These are phyloP conservation scores for Clavispora phyllophila DNA, from an alignment of 805 yeast genomes.

Conservation along the genomic window DNA sequence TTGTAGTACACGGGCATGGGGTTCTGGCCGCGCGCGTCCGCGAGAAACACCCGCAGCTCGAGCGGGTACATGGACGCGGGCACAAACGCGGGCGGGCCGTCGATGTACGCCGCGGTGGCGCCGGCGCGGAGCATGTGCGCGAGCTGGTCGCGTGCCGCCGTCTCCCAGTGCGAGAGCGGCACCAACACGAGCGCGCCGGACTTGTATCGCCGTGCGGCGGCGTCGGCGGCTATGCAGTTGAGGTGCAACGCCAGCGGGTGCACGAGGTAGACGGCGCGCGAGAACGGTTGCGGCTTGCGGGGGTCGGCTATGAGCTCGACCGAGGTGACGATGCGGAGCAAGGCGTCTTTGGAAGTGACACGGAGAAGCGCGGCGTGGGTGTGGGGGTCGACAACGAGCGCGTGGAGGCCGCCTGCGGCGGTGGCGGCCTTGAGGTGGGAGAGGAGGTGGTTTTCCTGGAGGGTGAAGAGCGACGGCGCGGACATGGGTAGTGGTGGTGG, in stretches of 20 bases:
- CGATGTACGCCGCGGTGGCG: slow-evolving; percentile 27
- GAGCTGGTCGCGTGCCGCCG: slow-evolving; percentile 9
- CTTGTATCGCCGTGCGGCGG: slow-evolving; percentile 65
- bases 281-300: slow-evolving; percentile 55
- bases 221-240: slow-evolving; percentile 75
- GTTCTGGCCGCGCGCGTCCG: slow-evolving; percentile 45
- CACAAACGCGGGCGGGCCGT: slow-evolving; percentile 26
- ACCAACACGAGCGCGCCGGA: slow-evolving; percentile 69
- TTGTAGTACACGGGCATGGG: slow-evolving; percentile 74
- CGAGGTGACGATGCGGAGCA: slow-evolving; percentile 54
- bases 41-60: slow-evolving; percentile 68
- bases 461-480: slow-evolving; percentile 11
- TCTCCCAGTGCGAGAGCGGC: slow-evolving; percentile 41
- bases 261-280: slow-evolving; percentile 77
- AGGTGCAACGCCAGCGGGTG: slow-evolving; percentile 65
- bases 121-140: slow-evolving; percentile 16
- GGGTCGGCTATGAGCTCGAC: slow-evolving; percentile 59
- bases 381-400: slow-evolving; percentile 51
- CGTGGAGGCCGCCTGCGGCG: slow-evolving; percentile 27
- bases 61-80: slow-evolving; percentile 49
- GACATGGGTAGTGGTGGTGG: no score
- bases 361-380: slow-evolving; percentile 45
- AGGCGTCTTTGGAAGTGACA: slow-evolving; percentile 44
- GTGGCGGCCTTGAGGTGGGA: slow-evolving; percentile 27
- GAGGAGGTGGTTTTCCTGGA: slow-evolving; percentile 12